Evolutionary conservation across 305 asterid species (phyloP), one percentile per base, ranked within the genome.

Genomic region (Fraxinus xanthoxyloides): DNA sequence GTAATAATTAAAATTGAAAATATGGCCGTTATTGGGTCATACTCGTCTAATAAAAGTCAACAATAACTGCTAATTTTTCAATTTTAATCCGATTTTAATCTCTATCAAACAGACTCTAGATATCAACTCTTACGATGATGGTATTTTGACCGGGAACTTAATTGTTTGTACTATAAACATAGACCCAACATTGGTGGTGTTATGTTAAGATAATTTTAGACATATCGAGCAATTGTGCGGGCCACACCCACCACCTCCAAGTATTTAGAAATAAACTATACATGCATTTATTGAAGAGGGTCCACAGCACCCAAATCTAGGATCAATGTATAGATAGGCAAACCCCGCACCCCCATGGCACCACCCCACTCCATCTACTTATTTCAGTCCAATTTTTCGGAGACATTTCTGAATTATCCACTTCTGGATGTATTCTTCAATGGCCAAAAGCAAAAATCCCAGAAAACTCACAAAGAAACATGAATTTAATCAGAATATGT

Each of bases 391-490:
- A 79, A 38, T 78, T 82, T 80, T 75, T 76, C 79, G 77, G 82
- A 77, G 59, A 83, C 80, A 85, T 82, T 75, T 36, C 87, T 79
- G 51, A 43, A 46, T 38, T 75, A 72, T 72, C 82, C 28, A 36
- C 69, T 74, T 72, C 31, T n/a, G 28, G 59, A 61, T 36, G 79
- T 12, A 72, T 38, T 56, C 88, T 84, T 23, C 88, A 82, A 92
- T 92, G 97, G 95, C 94, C 72, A 89, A 91, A 87, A 88, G 83
- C 83, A 88, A 90, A 85, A 87, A 85, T 19, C 80, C 87, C 76
- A 86, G 81, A 86, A 86, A 81, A 70, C 87, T 54, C 12, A 32
- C 88, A 70, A 87, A 86, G 77, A 85, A 85, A 63, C 32, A 63
- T 63, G n/a, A 63, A 63, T 63, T 23, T 23, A 85, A 85, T 23